phyloP scores from a whole-genome alignment of 768 basidiomycete genomes.

The Pleurotus djamor region DNA sequence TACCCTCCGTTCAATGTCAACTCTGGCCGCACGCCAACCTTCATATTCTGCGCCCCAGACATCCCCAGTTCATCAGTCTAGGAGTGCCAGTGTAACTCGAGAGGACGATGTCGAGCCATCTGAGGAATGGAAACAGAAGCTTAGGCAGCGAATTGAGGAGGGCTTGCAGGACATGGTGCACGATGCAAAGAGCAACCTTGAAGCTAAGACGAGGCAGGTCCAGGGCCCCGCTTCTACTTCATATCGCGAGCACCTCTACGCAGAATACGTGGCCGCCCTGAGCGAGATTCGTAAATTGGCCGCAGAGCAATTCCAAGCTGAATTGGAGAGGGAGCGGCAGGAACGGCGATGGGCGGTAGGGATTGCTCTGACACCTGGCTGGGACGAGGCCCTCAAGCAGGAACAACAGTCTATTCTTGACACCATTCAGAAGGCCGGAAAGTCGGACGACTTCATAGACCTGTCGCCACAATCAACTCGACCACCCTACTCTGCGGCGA shows the following conservation, averaged over 20 bases:
- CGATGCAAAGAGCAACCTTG: slow-evolving; percentile 60
- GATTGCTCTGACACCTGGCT: slow-evolving; percentile 21
- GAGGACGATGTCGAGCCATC: slow-evolving; percentile 45
- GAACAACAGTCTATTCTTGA: slow-evolving; percentile 45
- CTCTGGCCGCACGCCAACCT: slow-evolving; percentile 6
- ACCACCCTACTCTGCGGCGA: neutral
- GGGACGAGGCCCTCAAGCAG: slow-evolving; percentile 26
- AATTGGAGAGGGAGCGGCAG: slow-evolving; percentile 45
- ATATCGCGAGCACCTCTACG: slow-evolving; percentile 29
- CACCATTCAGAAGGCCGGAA: slow-evolving; percentile 34
- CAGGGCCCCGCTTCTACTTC: slow-evolving; percentile 22
- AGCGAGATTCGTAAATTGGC: slow-evolving; percentile 40
- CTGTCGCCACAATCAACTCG: neutral
- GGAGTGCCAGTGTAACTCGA: neutral
- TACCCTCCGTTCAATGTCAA: slow-evolving; percentile 5
- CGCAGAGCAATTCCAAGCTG: slow-evolving; percentile 40
- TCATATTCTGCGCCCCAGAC: neutral
- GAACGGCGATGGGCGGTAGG: slow-evolving; percentile 49
- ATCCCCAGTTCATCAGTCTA: neutral
- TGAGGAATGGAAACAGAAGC: slow-evolving; percentile 48
- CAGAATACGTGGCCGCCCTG: slow-evolving; percentile 40
- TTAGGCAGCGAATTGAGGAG: slow-evolving; percentile 49
- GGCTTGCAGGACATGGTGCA: slow-evolving; percentile 42
- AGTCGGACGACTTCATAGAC: slow-evolving; percentile 19
- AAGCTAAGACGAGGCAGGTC: slow-evolving; percentile 45